A percentile compares a stretch with the other conserved stretches of the same genome.
Conservation (phyloP, 345 rosid species). For the Noccaea caerulescens region DNA sequence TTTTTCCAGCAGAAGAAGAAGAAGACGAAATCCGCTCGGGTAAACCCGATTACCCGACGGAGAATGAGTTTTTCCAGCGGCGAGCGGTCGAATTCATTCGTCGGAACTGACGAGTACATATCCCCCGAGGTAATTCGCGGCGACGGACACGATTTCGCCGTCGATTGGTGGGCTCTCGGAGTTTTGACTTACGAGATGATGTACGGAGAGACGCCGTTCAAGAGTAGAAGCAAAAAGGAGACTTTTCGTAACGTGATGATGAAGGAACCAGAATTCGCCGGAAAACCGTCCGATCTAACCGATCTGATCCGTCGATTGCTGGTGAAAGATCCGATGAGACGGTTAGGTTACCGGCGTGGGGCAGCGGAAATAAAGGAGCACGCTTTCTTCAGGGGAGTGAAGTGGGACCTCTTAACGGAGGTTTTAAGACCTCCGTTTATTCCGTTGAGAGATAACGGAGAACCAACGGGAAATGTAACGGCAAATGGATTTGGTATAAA, state of each 20-base stretch:
- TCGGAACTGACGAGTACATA: constrained; percentile 91
- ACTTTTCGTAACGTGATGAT: constrained; percentile 77
- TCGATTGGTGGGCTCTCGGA: constrained; percentile 99
- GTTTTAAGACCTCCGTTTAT: constrained; percentile 84
- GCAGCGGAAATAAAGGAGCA: constrained; percentile 83
- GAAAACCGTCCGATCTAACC: constrained; percentile 57
- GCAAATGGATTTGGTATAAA: constrained; percentile 43
- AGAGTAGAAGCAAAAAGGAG: constrained; percentile 69
- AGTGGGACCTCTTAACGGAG: constrained; percentile 80
- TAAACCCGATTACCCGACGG: constrained; percentile 78
- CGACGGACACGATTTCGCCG: constrained; percentile 91
- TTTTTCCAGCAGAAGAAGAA: constrained; percentile 46
- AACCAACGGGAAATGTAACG: constrained; percentile 40
- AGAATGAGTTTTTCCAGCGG: constrained; percentile 57
- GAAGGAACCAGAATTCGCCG: constrained; percentile 63
- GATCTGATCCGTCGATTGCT: constrained; percentile 72
- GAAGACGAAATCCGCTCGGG: constrained; percentile 77
- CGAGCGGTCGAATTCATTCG: constrained; percentile 75
- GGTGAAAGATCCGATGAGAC: constrained; percentile 72
- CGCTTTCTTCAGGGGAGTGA: constrained; percentile 67
- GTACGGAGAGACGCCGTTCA: constrained; percentile 81
- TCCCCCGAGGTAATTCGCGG: constrained; percentile 91
- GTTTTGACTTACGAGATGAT: constrained; percentile 81
- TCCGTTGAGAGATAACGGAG: constrained; percentile 60
- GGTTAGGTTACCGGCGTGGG: constrained; percentile 75